Conservation (phyloP, 768 basidiomycete genomes). For the Amanita polypyramis region DNA sequence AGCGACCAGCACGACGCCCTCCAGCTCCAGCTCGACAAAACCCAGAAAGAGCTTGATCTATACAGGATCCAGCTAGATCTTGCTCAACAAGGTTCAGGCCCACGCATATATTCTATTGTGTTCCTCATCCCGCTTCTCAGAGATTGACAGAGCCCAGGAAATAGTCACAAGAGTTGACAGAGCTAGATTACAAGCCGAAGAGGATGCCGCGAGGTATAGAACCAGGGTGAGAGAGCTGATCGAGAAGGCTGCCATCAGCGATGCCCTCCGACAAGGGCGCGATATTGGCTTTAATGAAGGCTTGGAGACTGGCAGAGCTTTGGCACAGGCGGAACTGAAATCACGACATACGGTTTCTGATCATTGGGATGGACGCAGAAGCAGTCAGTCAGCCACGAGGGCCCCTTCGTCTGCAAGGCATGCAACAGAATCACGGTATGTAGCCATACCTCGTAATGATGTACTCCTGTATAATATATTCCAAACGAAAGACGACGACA, state of each 20-base stretch:
- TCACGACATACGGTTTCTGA: neutral
- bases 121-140: conserved; percentile 13
- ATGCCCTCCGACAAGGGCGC: conserved; percentile 45
- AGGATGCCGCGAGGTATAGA: conserved; percentile 33
- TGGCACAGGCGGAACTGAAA: conserved; percentile 7
- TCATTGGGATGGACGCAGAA: neutral
- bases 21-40: conserved; percentile 20
- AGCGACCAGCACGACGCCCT: conserved; percentile 20
- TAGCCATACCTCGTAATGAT: neutral
- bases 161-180: conserved; percentile 37
- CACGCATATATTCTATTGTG: neutral
- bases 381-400: neutral
- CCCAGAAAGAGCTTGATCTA: conserved; percentile 38
- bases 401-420: neutral
- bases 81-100: conserved; percentile 37
- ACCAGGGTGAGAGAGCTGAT: conserved; percentile 32
- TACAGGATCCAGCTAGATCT: conserved; percentile 50
- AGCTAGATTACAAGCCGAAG: conserved; percentile 39
- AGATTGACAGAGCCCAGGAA: conserved; percentile 45
- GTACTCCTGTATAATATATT: neutral
- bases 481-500: neutral
- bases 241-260: conserved; percentile 34
- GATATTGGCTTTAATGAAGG: conserved; percentile 43
- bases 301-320: conserved; percentile 18
- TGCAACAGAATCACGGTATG: conserved; percentile 3